These are phyloP conservation scores for Globisporangium ultimum DNA, from an alignment of 352 stramenopile species.

Conservation along the genomic window DNA sequence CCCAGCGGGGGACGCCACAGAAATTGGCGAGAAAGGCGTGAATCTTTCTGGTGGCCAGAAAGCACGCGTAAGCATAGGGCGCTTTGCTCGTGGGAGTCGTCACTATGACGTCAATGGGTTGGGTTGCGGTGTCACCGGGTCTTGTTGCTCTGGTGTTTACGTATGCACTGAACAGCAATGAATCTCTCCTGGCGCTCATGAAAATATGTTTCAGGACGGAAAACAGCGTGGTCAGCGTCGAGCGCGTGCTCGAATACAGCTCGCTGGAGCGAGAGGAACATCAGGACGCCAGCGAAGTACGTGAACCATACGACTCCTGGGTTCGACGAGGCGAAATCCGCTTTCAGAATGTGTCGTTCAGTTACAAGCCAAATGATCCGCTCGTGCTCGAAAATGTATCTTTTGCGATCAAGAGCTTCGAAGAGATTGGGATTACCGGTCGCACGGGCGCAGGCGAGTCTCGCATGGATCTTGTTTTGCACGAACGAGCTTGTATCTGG, in stretches of 20 bases:
- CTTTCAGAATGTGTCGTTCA: conserved; percentile 56
- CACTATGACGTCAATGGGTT: conserved; percentile 22
- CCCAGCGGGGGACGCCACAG: conserved; percentile 80
- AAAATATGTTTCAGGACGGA: conserved; percentile 36
- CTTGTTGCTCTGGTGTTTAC: no score
- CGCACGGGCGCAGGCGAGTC: conserved; percentile 9
- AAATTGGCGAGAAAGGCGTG: no score
- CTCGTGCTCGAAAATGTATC: conserved; percentile 24
- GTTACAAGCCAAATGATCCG: conserved; percentile 53
- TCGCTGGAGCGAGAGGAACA: conserved; percentile 71
- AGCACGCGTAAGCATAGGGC: conserved; percentile 59
- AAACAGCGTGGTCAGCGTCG: conserved; percentile 40
- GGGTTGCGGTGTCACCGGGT: no score
- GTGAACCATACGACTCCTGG: no score
- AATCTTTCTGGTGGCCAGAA: conserved; percentile 94
- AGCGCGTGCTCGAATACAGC: conserved; percentile 47
- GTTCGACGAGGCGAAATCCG: conserved; percentile 55
- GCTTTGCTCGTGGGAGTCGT: conserved; percentile 27
- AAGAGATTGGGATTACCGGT: conserved; percentile 74
- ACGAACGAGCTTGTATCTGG: conserved; percentile 65
- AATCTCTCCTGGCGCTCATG: no score
- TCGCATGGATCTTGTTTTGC: no score
- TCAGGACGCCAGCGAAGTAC: no score
- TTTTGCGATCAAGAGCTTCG: conserved; percentile 45
- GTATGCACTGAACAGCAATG: no score